Evolutionary conservation across 129 eudicot species (phyloP).

Genomic region (Kitagawia praeruptora): DNA sequence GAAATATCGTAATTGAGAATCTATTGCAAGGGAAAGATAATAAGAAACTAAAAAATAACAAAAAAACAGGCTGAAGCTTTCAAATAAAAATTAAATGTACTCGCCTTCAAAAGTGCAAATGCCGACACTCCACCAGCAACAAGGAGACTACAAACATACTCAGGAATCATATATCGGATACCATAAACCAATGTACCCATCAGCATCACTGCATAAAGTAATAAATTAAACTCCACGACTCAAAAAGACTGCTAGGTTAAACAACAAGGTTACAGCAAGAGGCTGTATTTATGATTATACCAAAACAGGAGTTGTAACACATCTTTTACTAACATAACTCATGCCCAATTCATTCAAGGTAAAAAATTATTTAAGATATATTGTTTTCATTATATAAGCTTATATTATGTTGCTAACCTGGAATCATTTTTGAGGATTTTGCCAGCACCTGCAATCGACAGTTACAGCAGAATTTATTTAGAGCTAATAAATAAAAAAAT

Average conservation of each 20-base stretch:
- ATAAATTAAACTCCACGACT: not conserved
- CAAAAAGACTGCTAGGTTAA: not conserved
- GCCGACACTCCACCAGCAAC: conserved; percentile 96
- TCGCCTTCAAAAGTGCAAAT: conserved; percentile 85
- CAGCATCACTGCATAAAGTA: conserved; percentile 72
- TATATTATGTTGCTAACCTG: conserved; percentile 40
- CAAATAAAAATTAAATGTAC: conserved; percentile 4
- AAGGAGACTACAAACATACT: conserved; percentile 80
- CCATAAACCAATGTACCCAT: conserved; percentile 97
- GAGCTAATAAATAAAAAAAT: not conserved
- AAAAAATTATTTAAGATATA: not conserved
- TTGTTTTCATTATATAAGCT: not conserved
- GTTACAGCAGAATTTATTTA: conserved; percentile 6
- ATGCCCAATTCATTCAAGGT: not conserved
- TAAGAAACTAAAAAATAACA: not conserved
- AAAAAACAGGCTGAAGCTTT: not conserved
- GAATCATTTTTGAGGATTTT: conserved; percentile 98
- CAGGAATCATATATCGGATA: conserved; percentile 76
- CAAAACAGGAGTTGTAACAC: not conserved
- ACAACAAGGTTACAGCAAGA: conserved; percentile 1
- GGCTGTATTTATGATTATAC: not conserved
- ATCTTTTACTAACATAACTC: not conserved
- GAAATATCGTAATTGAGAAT: conserved; percentile 3
- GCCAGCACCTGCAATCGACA: conserved; percentile 79
- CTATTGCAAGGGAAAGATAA: not conserved